Evolutionary conservation across 176 grass and related monocot genomes (phyloP), one percentile per base, ranked within the genome.

Genomic region (Avena atlantica): DNA sequence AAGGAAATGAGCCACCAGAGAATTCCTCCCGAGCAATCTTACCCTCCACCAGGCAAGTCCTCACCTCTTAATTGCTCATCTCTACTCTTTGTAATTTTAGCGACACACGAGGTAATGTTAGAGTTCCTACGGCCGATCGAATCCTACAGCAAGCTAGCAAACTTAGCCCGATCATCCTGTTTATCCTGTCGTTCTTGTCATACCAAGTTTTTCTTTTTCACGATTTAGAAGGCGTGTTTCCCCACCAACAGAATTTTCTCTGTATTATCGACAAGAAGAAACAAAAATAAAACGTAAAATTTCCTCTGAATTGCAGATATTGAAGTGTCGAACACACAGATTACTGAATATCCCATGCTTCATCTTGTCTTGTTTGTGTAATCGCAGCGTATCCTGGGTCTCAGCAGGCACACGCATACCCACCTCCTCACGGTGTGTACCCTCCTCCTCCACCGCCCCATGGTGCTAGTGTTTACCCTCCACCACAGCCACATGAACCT

Each of bases 21-120:
- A 67, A 83, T 81, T 2, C 77, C 48, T 73, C 83, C 56, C 14
- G 21, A 81, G 7, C 68, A 89, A 40, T 23, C 58, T 37, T 85
- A 89, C 83, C 83, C 78, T 89, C 83, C 78, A 50, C 88, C 83
- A 70, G 88, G 88, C 16, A 81, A 86, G 53, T 66, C 57, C 57
- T 79, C 62, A 59, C 44, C 71, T 70, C 52, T 78, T 36, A 9
- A 25, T 25, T 25, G 25, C 27, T 29, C 27, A 29, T 1, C 17
- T 25, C 5, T 67, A 3, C 20, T n/a, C 9, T 25, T 29, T 13
- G 19, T 70, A 76, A 76, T 21, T 24, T 50, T 5, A 64, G 21
- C 21, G 9, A 29, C 3, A 19, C 66, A 19, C 66, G 9, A 10
- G 15, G 0, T 4, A 47, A 27, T 60, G 16, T 69, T 56, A 77